Evolutionary conservation across 2,329 filamentous ascomycete species (phyloP), one percentile per base, ranked within the genome.

Genomic region (Fusarium guadeloupense): DNA sequence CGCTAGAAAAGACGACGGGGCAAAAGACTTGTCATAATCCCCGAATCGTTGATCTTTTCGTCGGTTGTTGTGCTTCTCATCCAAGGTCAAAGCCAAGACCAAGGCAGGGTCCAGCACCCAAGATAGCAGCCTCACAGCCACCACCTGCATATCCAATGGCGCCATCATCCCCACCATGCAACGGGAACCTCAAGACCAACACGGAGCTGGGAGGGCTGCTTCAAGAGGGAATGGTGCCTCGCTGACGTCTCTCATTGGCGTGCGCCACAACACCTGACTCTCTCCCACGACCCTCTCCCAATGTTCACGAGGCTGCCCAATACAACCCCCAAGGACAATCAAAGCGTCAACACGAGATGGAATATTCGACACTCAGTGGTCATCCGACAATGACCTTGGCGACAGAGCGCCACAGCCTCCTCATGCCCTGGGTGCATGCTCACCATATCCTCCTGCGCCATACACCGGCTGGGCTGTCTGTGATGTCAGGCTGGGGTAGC

Each of bases 381-480:
- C 67, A 66, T 57, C 59, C 45, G 67, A 50, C 39, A 28, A 47
- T 63, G 62, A 62, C 62, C 42, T 45, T 17, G 49, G 45, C 49
- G 30, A 55, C 34, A 49, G 42, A 59, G 48, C 62, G 53, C 57
- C 51, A 44, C 39, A 41, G 48, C 47, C 37, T 39, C 37, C 47
- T 75, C 75, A 82, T 60, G 77, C 76, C 54, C 80, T 75, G 45
- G 79, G 74, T 16, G 74, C 72, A 38, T 75, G 75, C 49, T 80
- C 78, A 44, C 73, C 75, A 57, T 82, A 82, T n/a, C 72, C 72
- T 39, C 72, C 69, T 17, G 74, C 62, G 47, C 73, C 75, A 60
- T 83, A 83, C 41, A 82, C 78, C 7, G 75, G 69, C 43, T 72
- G 71, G 4, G 68, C 62, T 12, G 67, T 35, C 25, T 74, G 79